Percentiles rank a stretch among this genome's conserved stretches.
Conservation (phyloP, 352 stramenopile species). For the Phytophthora sansomeana region DNA sequence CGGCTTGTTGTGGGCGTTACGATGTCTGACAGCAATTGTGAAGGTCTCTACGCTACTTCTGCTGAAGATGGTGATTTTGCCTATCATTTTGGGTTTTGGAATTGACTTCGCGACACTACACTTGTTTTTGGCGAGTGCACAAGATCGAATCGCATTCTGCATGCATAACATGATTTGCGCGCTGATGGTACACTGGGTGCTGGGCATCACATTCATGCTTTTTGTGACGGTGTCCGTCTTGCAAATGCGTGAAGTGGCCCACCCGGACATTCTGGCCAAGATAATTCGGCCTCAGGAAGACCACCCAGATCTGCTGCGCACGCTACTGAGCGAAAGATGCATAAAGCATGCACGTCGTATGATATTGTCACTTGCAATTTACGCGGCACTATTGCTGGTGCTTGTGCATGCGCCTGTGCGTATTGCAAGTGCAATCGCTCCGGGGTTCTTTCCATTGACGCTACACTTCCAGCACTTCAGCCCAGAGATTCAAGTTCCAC, state of each 20-base stretch:
- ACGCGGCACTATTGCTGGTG: constrained; percentile 86
- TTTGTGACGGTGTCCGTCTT: constrained; percentile 97
- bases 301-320: constrained; percentile 96
- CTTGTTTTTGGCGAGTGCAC: constrained; percentile 86
- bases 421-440: constrained; percentile 54
- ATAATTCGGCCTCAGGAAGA: constrained; percentile 95
- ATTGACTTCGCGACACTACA: constrained; percentile 94
- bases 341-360: constrained; percentile 95
- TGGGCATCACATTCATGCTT: constrained; percentile 98
- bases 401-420: constrained; percentile 91
- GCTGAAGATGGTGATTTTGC: constrained; percentile 98
- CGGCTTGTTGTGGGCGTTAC: constrained; percentile 80
- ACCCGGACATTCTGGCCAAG: constrained; percentile 93
- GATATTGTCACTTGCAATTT: constrained; percentile 93
- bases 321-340: constrained; percentile 94
- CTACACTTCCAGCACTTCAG: constrained; percentile 94
- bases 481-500: constrained; percentile 94
- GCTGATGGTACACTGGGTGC: constrained; percentile 96
- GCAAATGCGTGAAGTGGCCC: constrained; percentile 95
- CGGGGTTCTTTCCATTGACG: constrained; percentile 72
- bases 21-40: constrained; percentile 86
- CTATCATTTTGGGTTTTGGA: constrained; percentile 93
- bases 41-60: constrained; percentile 96
- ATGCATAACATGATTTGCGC: constrained; percentile 91
- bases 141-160: constrained; percentile 84